Evolutionary conservation across 192 early-diverging fungal species (phyloP), one percentile per base, ranked within the genome.

Genomic region (Tieghemiomyces parasiticus): DNA sequence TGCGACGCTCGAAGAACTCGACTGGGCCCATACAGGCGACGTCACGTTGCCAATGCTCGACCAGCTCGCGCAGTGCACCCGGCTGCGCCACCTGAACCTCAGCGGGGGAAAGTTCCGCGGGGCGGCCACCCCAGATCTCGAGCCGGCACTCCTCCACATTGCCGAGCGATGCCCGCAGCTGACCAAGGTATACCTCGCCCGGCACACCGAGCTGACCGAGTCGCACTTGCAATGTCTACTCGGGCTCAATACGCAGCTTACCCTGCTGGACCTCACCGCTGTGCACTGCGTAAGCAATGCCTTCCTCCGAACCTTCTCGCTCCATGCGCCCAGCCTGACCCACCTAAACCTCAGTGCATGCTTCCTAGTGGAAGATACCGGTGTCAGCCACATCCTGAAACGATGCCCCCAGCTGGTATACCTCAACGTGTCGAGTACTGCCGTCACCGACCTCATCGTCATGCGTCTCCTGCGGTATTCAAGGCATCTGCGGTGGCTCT

Each of bases 371-470:
- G 35, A 12, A 20, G 55, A 58, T 35, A 34, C n/a, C n/a, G 55
- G 55, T 4, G 31, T 58, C 4, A 58, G 55, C 6, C 55, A 58
- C 32, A 58, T 58, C 10, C 32, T 58, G n/a, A 58, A 58, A n/a
- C 55, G 55, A 16, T 58, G 55, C 26, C 32, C 55, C 22, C n/a
- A 22, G 19, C 26, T 58, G 22, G 28, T 25, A n/a, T 35, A 34
- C 33, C 33, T 58, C 28, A 35, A 35, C 26, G 33, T 58, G n/a
- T 9, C 55, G 22, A 58, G 35, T 20, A 38, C 34, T 13, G 34
- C 55, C 19, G 55, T 58, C 32, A 58, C 55, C 22, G 55, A 58
- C 33, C 26, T 58, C 19, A 4, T 58, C 10, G 9, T 58, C 4
- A 22, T 16, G 34, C 55, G 55, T 20, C 31, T 58, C 33, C 10